Conservation (phyloP, 805 yeast species). For the Clavispora fructus region DNA sequence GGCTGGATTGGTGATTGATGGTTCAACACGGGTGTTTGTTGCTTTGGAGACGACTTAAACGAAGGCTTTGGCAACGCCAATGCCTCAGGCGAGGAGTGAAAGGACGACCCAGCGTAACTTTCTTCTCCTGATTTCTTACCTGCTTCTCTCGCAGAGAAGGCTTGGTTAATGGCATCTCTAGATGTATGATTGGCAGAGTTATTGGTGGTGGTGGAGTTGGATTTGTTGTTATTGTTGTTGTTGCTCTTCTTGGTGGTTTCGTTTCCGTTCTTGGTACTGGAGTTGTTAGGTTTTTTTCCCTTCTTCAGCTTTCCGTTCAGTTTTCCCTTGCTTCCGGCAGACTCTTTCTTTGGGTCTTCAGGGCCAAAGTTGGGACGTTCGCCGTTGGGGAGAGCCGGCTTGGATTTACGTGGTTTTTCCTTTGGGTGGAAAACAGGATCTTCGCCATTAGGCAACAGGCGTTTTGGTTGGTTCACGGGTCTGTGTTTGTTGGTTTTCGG, state of each 20-base stretch:
- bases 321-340: neutral
- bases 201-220: neutral
- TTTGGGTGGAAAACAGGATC: slow-evolving; percentile 21
- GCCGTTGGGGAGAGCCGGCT: slow-evolving; percentile 22
- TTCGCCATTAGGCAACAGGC: slow-evolving; percentile 25
- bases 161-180: neutral
- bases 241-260: slow-evolving; percentile 4
- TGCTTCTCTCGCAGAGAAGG: neutral
- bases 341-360: slow-evolving; percentile 4
- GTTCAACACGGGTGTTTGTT: neutral
- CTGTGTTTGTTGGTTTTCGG: slow-evolving; percentile 12
- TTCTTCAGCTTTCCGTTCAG: neutral
- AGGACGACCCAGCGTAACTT: slow-evolving; percentile 53
- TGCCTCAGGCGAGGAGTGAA: slow-evolving; percentile 53
- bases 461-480: slow-evolving; percentile 12
- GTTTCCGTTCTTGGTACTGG: slow-evolving; percentile 3
- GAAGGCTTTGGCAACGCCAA: slow-evolving; percentile 53
- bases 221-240: slow-evolving; percentile 3
- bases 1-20: slow-evolving; percentile 1
- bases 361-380: slow-evolving; percentile 16
- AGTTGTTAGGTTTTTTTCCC: neutral
- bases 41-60: slow-evolving; percentile 25
- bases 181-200: neutral
- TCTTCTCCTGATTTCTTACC: slow-evolving; percentile 18
- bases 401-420: slow-evolving; percentile 4